Conservation (phyloP, 2,329 filamentous ascomycete species). For the Zarea fungicola region DNA sequence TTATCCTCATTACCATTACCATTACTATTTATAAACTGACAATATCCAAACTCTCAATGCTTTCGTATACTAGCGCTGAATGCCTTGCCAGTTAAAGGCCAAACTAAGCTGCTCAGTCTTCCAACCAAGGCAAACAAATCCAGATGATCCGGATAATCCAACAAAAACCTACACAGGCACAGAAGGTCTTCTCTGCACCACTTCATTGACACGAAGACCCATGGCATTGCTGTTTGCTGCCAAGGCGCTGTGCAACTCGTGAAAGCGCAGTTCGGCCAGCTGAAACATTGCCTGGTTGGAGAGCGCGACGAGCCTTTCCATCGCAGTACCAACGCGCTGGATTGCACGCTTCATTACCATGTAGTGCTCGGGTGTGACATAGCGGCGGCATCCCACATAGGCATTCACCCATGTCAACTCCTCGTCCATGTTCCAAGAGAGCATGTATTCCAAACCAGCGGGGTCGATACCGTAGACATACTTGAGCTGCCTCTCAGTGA, state of each 20-base stretch:
- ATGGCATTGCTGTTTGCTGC: background rate
- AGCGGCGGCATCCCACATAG: conserved; percentile 16
- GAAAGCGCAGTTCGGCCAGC: background rate
- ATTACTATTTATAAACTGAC: too few relatives aligned
- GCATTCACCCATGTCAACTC: conserved; percentile 17
- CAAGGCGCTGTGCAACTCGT: background rate
- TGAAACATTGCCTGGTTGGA: background rate
- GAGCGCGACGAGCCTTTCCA: conserved; percentile 3
- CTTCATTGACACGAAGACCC: too few relatives aligned
- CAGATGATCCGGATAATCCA: too few relatives aligned
- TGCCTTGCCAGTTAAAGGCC: too few relatives aligned
- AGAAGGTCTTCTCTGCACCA: too few relatives aligned
- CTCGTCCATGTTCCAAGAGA: conserved; percentile 12
- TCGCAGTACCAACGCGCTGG: conserved; percentile 15
- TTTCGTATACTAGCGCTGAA: too few relatives aligned
- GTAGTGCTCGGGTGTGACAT: conserved; percentile 2
- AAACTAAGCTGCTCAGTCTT: too few relatives aligned
- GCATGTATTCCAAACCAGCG: conserved; percentile 5
- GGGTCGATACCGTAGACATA: conserved; percentile 16
- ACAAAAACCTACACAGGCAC: too few relatives aligned
- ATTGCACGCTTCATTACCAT: conserved; percentile 11
- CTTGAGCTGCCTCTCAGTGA: conserved; percentile 10
- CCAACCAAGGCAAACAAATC: too few relatives aligned
- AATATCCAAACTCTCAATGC: too few relatives aligned
- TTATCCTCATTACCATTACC: too few relatives aligned